A percentile compares a stretch with the other conserved stretches of the same genome.
Evolutionary conservation across 352 stramenopile species (phyloP).

Genomic region (Globisporangium nunn): DNA sequence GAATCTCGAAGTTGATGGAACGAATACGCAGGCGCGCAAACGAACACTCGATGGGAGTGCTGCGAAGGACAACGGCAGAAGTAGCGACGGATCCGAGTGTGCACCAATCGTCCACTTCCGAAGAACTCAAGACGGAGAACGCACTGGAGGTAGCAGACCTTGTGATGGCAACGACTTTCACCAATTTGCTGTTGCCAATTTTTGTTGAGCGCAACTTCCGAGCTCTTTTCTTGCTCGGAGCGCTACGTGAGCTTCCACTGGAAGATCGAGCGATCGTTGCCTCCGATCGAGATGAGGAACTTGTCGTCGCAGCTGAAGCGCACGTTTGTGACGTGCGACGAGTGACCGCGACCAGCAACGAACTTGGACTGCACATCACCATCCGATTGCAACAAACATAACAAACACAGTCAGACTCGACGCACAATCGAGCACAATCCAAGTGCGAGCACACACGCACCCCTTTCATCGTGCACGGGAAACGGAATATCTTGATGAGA

Average conservation of each 20-base stretch:
- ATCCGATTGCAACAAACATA: background rate
- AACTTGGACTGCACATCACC: conserved; percentile 30
- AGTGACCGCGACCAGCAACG: conserved; percentile 51
- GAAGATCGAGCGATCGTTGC: conserved; percentile 83
- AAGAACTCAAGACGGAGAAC: too few species aligned
- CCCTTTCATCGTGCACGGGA: conserved; percentile 68
- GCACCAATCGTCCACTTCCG: too few species aligned
- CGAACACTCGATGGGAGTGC: background rate
- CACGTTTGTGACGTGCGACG: conserved; percentile 79
- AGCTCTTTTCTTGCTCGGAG: conserved; percentile 9
- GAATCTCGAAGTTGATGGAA: too few species aligned
- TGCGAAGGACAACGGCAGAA: too few species aligned
- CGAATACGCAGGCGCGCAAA: background rate
- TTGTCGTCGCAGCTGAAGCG: conserved; percentile 80
- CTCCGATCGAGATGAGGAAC: conserved; percentile 72
- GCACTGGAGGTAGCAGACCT: too few species aligned
- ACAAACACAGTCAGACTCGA: background rate
- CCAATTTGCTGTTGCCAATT: background rate
- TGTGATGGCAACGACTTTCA: too few species aligned
- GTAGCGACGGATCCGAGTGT: too few species aligned
- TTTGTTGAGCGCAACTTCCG: background rate
- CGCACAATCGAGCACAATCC: background rate
- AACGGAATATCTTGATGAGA: conserved; percentile 85
- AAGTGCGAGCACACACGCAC: conserved; percentile 16
- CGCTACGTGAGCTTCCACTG: conserved; percentile 59